phyloP scores from a whole-genome alignment of 805 yeast genomes.

The Pichia cabralensis region DNA sequence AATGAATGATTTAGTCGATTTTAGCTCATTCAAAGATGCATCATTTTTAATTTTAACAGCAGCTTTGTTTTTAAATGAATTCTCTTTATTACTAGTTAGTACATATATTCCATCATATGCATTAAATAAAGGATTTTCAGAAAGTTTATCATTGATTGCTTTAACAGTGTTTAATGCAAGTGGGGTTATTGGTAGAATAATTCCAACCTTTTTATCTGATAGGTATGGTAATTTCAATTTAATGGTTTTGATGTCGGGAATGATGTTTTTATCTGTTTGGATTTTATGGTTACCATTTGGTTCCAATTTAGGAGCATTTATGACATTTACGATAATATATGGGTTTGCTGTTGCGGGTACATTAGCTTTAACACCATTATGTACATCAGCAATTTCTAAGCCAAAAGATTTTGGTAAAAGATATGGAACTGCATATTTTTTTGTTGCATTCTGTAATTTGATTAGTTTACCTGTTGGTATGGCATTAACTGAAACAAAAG shows the following conservation, averaged over 20 bases:
- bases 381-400: conserved; percentile 56
- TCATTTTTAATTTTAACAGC: conserved; percentile 31
- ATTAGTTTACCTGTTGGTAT: conserved; percentile 39
- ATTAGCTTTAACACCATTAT: conserved; percentile 55
- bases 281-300: conserved; percentile 61
- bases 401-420: conserved; percentile 59
- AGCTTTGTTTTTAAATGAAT: conserved; percentile 40
- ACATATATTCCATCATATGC: conserved; percentile 54
- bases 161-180: conserved; percentile 35
- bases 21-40: conserved; percentile 31
- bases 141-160: conserved; percentile 31
- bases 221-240: conserved; percentile 36
- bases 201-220: conserved; percentile 38
- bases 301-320: conserved; percentile 29
- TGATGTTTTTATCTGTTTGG: conserved; percentile 36
- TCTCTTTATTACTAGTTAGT: conserved; percentile 39
- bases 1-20: conserved; percentile 26
- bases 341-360: conserved; percentile 58
- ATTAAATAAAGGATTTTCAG: conserved; percentile 35
- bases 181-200: conserved; percentile 35
- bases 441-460: conserved; percentile 33
- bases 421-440: conserved; percentile 58
- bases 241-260: conserved; percentile 27
- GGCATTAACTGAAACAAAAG: conserved; percentile 21
- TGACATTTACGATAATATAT: conserved; percentile 41